phyloP scores from a whole-genome alignment of 441 rosid genomes.

The Mallotus repandus region DNA sequence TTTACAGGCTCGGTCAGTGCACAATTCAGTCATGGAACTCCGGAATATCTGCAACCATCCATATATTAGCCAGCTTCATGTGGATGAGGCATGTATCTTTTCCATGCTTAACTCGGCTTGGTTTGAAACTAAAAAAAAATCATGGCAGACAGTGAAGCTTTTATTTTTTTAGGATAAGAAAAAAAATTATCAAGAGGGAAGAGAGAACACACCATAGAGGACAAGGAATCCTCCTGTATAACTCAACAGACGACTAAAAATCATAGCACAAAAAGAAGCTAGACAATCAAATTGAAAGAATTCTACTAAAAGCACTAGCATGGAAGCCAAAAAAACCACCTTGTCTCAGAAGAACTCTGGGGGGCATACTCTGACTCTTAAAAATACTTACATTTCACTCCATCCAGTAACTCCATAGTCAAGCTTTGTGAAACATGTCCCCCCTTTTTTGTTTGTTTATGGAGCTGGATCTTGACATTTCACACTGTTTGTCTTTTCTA shows the following conservation, averaged over 20 bases:
- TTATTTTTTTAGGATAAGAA: background rate
- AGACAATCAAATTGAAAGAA: background rate
- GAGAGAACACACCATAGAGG: background rate
- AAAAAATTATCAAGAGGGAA: background rate
- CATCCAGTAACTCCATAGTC: too few relatives aligned
- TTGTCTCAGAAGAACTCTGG: too few relatives aligned
- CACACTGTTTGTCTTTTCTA: constrained; percentile 7
- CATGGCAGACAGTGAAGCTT: background rate
- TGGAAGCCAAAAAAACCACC: too few relatives aligned
- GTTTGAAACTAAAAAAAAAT: constrained; percentile 14
- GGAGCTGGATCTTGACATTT: constrained; percentile 13
- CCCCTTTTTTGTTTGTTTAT: constrained; percentile 13
- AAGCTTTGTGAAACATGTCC: background rate
- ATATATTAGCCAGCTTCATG: constrained; percentile 93
- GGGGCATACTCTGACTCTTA: too few relatives aligned
- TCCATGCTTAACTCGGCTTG: constrained; percentile 18
- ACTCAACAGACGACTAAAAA: background rate
- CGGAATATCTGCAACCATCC: constrained; percentile 98
- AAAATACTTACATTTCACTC: too few relatives aligned
- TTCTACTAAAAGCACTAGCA: background rate
- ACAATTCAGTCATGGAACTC: constrained; percentile 96
- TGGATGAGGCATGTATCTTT: constrained; percentile 69
- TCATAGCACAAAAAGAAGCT: background rate
- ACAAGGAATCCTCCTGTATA: background rate
- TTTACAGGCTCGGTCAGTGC: constrained; percentile 80